Evolutionary conservation across 1,139 yeast genomes (phyloP), one percentile per base, ranked within the genome.

Genomic region (Magnusiomyces magnusii): DNA sequence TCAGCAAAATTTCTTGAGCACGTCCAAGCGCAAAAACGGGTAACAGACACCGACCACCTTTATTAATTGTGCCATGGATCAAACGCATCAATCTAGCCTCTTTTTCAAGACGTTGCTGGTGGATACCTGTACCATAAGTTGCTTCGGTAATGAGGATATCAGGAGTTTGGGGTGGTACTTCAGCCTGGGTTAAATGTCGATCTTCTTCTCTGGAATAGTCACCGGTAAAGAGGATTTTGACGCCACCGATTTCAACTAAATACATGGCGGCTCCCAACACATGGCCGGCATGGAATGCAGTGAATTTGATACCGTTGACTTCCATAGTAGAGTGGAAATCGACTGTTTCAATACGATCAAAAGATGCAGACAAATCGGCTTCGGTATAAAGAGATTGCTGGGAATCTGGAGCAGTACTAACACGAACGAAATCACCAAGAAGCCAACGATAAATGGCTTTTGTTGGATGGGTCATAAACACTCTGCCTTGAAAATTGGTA

Each of bases 211-310:
- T 79, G 2, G 98, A 91, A 68, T 89, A 93, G 71, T 93, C 99
- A 57, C 99, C 99, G 0, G 99, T 93, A 71, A 92, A 93, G 57
- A 95, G 74, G 1, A 91, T 80, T 66, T 90, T 88, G 62, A 93
- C 77, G 0, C 98, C 98, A 9, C 97, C 97, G 67, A 95, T 87
- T 71, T 93, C 99, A 55, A 93, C 82, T 65, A 93, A 85, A 71
- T 86, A 93, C 98, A 93, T 93, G 44, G 99, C 97, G 17, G 99
- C 98, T 57, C 99, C 99, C 56, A 93, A 78, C 23, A 93, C 99
- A 78, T 93, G 99, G 19, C 99, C 99, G 2, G 99, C 99, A 74
- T 93, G 99, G 72, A 87, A 95, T 2, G 99, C 99, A 0, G 99
- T 95, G 75, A 93, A 93, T 68, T 95, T 79, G 60, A 95, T 86